Conservation (phyloP, 1,139 yeast species). For the Pneumocystis jirovecii region DNA sequence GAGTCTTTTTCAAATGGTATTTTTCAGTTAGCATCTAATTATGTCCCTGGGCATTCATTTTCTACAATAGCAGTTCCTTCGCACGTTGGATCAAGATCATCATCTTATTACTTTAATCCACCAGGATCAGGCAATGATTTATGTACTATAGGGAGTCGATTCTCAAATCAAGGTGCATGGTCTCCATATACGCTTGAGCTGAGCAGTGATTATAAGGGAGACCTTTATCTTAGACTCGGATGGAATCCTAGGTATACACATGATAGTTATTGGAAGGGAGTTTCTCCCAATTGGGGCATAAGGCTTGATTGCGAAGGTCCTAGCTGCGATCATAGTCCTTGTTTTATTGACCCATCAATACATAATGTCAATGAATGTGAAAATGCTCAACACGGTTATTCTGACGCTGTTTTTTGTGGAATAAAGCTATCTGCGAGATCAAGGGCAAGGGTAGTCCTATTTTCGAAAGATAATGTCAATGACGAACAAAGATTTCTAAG, state of each 20-base stretch:
- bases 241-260: constrained; percentile 81
- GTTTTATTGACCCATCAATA: constrained; percentile 61
- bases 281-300: constrained; percentile 51
- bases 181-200: constrained; percentile 87
- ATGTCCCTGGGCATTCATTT: constrained; percentile 34
- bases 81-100: constrained; percentile 54
- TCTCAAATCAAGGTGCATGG: constrained; percentile 71
- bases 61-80: constrained; percentile 65
- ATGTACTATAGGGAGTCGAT: constrained; percentile 62
- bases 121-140: constrained; percentile 77
- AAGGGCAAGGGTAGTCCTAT: neutral
- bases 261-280: constrained; percentile 37
- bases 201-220: constrained; percentile 45
- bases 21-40: constrained; percentile 81
- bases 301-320: constrained; percentile 57
- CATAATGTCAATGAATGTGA: constrained; percentile 42
- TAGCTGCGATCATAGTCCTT: constrained; percentile 57
- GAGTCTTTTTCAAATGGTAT: constrained; percentile 88
- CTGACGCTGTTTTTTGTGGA: neutral
- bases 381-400: constrained; percentile 14
- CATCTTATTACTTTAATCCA: constrained; percentile 78
- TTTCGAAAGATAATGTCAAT: neutral
- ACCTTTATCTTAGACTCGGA: constrained; percentile 69
- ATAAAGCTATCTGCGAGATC: neutral
- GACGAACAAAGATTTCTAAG: neutral